Percentiles rank a stretch among this genome's conserved stretches.
Conservation (phyloP, 345 rosid genomes). For the Hirschfeldia incana region DNA sequence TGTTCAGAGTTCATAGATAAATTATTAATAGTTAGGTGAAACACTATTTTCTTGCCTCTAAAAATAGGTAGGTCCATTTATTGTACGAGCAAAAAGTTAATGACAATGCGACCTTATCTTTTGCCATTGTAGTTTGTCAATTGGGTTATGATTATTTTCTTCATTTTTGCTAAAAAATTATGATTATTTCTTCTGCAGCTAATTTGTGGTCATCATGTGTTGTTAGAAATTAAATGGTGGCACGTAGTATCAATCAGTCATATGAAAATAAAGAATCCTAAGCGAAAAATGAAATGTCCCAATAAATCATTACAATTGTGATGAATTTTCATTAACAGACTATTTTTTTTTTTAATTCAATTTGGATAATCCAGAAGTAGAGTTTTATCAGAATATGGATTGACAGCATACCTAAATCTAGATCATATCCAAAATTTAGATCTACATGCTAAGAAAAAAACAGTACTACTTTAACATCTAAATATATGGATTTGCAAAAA, state of each 20-base stretch:
- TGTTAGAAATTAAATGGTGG: slow-evolving; percentile 25
- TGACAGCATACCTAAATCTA: not conserved
- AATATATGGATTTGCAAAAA: not conserved
- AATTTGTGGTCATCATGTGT: slow-evolving; percentile 2
- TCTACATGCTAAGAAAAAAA: not conserved
- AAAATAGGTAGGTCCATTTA: slow-evolving; percentile 18
- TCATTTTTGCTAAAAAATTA: not conserved
- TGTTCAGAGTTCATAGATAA: not conserved
- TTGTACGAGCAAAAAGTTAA: slow-evolving; percentile 11
- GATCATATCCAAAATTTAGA: not conserved
- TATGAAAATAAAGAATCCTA: not conserved
- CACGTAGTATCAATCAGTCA: slow-evolving; percentile 31
- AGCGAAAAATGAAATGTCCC: not conserved
- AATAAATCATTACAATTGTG: not conserved
- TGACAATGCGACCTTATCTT: slow-evolving; percentile 4
- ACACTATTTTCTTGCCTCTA: slow-evolving; percentile 20
- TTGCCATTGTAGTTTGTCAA: slow-evolving; percentile 24
- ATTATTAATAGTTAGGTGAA: slow-evolving; percentile 22
- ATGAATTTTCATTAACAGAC: not conserved
- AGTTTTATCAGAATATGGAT: not conserved
- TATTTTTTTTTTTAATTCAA: not conserved
- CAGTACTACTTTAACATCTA: no score
- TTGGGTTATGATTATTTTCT: not conserved
- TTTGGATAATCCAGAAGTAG: not conserved
- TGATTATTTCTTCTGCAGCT: slow-evolving; percentile 1